Conservation (phyloP, 192 early-diverging fungal species). For the Chytriomyces sp. region DNA sequence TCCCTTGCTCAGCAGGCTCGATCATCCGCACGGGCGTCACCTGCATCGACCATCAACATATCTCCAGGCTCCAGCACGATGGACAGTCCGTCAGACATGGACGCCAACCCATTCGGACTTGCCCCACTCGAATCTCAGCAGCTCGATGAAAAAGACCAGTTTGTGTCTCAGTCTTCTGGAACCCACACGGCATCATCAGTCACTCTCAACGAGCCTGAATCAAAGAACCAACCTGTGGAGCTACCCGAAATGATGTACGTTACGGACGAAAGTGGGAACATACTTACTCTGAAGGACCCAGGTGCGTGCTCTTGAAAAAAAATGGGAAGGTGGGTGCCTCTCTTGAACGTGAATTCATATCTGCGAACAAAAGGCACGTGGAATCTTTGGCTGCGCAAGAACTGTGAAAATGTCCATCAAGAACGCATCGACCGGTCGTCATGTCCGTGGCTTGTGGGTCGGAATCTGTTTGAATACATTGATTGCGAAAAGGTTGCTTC, state of each 20-base stretch:
- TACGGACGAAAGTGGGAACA: conserved; percentile 38
- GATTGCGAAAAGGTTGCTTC: conserved; percentile 16
- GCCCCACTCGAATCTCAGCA: neutral
- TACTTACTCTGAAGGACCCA: conserved; percentile 31
- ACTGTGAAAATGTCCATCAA: conserved; percentile 12
- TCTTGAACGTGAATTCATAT: conserved; percentile 15
- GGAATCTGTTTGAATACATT: conserved; percentile 41
- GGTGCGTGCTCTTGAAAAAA: neutral
- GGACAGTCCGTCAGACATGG: neutral
- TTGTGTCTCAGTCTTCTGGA: too few species aligned
- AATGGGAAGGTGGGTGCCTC: neutral
- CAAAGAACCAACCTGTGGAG: neutral
- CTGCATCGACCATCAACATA: neutral
- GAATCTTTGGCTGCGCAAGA: conserved; percentile 21
- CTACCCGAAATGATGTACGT: conserved; percentile 36
- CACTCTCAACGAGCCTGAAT: neutral
- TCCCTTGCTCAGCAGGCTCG: too few species aligned
- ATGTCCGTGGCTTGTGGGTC: conserved; percentile 32
- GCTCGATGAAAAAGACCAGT: neutral
- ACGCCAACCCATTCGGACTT: neutral
- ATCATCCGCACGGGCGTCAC: too few species aligned
- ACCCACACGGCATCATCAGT: neutral
- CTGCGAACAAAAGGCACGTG: neutral
- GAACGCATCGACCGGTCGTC: neutral
- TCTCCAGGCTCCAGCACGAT: neutral